Evolutionary conservation across 169 alveolate species (phyloP), one percentile per base, ranked within the genome.

Genomic region (Theileria annulata): DNA sequence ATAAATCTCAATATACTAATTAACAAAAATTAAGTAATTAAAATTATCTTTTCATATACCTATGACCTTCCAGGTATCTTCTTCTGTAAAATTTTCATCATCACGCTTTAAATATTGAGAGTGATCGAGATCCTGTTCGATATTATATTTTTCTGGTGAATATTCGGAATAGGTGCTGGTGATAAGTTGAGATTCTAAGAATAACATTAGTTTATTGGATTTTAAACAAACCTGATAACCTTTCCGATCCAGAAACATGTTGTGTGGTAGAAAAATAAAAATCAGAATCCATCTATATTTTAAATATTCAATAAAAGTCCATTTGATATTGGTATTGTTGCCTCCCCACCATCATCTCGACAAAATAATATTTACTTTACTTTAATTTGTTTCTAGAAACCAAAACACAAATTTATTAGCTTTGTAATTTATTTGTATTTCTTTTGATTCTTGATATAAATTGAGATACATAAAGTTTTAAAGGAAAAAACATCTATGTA

Each of bases 31-130:
- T 1, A 64, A 42, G 51, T 59, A 5, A 0, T 56, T 54, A 33
- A 30, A 27, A 62, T 54, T 21, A 13, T 17, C 9, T 2, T 10
- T 19, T 35, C 1, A 56, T 87, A 19, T 47, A 84, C 90, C 87
- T 68, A 84, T 84, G 79, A 84, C 90, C 80, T 76, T 84, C 90
- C 90, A 84, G 59, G 83, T 71, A 62, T 84, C 90, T 27, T 84
- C 90, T 27, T 84, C 90, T 30, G 84, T 77, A n/a, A 84, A 71
- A 19, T 73, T 33, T 33, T 82, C 81, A 56, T 63, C 25, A 12
- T 33, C 85, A 8, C 62, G 64, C 70, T 84, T 84, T n/a, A 56
- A 25, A 31, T 84, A 77, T 23, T 75, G 67, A 33, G 59, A 28
- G 12, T 49, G 64, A 9, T 48, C 82, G 0, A 42, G 37, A 17